Conservation (phyloP, 2,329 filamentous ascomycete species). For the Colletotrichum tanaceti region DNA sequence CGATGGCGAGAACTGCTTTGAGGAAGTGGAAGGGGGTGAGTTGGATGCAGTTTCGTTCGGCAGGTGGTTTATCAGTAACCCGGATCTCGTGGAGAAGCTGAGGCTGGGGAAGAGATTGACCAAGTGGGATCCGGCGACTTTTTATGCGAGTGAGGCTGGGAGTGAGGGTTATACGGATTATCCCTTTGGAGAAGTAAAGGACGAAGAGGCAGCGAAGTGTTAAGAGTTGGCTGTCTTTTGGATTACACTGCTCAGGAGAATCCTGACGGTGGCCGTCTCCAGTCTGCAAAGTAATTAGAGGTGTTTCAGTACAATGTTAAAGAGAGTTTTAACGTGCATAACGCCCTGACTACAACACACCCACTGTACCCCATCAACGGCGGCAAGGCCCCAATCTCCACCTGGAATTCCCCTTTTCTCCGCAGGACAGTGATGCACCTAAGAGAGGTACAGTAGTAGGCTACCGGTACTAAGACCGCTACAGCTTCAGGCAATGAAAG, state of each 20-base stretch:
- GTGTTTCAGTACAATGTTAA: no score
- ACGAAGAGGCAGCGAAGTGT: not conserved
- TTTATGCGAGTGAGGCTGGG: not conserved
- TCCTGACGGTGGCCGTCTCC: no score
- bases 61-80: not conserved
- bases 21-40: not conserved
- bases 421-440: no score
- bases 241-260: not conserved
- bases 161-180: not conserved
- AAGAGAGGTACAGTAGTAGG: no score
- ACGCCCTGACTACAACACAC: no score
- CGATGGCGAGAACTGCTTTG: not conserved
- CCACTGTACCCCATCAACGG: no score
- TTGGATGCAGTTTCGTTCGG: not conserved
- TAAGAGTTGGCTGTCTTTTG: not conserved
- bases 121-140: not conserved
- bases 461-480: no score
- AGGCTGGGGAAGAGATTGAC: constrained; percentile 2
- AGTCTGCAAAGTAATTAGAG: no score
- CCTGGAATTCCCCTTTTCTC: no score
- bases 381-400: no score
- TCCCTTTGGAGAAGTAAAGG: not conserved
- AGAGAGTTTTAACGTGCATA: no score
- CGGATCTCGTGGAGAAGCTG: not conserved
- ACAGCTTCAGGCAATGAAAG: no score